phyloP scores from a whole-genome alignment of 257 asterid genomes.

The Plectranthus barbatus region DNA sequence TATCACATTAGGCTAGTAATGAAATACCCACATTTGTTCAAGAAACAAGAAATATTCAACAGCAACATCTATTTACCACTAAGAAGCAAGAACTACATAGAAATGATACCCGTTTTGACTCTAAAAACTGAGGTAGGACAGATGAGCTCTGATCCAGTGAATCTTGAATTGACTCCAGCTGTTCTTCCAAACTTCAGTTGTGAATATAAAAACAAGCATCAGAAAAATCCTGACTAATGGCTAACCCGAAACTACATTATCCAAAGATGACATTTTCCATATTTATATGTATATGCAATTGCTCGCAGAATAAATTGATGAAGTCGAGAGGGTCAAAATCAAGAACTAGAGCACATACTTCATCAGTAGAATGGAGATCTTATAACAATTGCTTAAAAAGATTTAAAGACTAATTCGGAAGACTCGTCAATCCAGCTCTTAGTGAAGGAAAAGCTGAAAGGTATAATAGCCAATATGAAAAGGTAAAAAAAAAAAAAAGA shows the following conservation, averaged over 20 bases:
- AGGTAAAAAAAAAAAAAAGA: no score
- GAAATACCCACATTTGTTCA: neutral
- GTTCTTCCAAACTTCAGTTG: slow-evolving; percentile 76
- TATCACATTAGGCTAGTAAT: neutral
- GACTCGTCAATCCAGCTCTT: neutral
- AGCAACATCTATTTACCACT: neutral
- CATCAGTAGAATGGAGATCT: neutral
- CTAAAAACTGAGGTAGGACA: slow-evolving; percentile 47
- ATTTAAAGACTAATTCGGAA: neutral
- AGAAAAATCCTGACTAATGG: neutral
- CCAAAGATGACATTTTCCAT: neutral
- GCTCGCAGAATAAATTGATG: neutral
- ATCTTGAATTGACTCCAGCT: slow-evolving; percentile 70
- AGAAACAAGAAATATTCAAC: neutral
- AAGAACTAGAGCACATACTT: neutral
- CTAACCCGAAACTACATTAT: neutral
- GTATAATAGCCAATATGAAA: no score
- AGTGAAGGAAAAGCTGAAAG: neutral
- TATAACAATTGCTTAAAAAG: neutral
- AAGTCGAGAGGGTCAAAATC: neutral
- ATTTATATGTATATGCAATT: neutral
- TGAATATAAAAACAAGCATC: slow-evolving; percentile 16
- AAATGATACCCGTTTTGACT: slow-evolving; percentile 62
- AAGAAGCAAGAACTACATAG: neutral
- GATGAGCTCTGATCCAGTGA: slow-evolving; percentile 56